These are phyloP conservation scores for Herpotrichia juniperi DNA, from an alignment of 2,329 filamentous ascomycete genomes.

Conservation along the genomic window DNA sequence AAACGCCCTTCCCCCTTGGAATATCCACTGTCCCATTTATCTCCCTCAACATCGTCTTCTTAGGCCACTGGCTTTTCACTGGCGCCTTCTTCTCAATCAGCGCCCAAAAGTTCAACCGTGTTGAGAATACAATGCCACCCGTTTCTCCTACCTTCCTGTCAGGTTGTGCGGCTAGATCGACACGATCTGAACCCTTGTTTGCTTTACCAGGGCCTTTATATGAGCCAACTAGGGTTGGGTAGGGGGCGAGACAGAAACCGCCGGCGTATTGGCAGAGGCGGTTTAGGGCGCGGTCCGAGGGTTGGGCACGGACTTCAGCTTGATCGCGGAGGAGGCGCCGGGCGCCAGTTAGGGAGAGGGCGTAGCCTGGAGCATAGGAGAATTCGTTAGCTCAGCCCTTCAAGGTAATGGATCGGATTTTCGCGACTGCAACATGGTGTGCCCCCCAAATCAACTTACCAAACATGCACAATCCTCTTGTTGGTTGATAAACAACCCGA, in stretches of 20 bases:
- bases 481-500: conserved; percentile 4
- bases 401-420: too few relatives aligned
- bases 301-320: conserved; percentile 11
- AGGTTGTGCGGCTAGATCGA: not conserved
- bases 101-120: conserved; percentile 2
- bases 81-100: conserved; percentile 4
- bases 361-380: too few relatives aligned
- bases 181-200: conserved; percentile 7
- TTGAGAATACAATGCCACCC: conserved; percentile 7
- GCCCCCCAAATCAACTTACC: too few relatives aligned
- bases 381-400: too few relatives aligned
- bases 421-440: too few relatives aligned
- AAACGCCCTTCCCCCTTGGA: conserved; percentile 2
- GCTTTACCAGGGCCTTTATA: conserved; percentile 2
- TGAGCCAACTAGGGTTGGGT: conserved; percentile 5
- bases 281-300: conserved; percentile 7
- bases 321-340: conserved; percentile 17
- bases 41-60: conserved; percentile 7
- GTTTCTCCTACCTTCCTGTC: not conserved
- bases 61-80: conserved; percentile 11
- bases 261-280: conserved; percentile 1
- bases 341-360: conserved; percentile 12
- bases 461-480: conserved; percentile 4
- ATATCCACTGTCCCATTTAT: not conserved
- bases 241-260: conserved; percentile 3